phyloP scores from a whole-genome alignment of 2,329 filamentous ascomycete genomes.

The Onygenales sp. region DNA sequence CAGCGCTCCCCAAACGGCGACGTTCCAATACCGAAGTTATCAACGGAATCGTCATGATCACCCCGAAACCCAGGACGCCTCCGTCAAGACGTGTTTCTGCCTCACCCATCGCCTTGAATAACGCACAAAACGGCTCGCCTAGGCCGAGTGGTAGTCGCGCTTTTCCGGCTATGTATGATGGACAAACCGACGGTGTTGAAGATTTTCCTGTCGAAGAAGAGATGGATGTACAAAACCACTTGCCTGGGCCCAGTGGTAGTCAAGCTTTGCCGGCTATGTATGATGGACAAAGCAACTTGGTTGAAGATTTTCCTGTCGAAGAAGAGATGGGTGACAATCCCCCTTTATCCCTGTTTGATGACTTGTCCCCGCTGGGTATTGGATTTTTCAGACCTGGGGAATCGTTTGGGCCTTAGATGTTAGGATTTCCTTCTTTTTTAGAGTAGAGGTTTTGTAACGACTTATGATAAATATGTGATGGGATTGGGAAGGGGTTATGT shows the following conservation, averaged over 20 bases:
- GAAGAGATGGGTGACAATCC: neutral
- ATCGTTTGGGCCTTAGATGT: neutral
- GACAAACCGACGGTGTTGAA: neutral
- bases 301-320: neutral
- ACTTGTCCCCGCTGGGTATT: neutral
- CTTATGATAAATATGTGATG: too few relatives aligned
- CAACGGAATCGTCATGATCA: neutral
- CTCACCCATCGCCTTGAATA: neutral
- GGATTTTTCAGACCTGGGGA: neutral
- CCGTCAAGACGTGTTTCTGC: neutral
- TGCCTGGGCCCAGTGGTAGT: neutral
- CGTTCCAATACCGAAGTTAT: neutral
- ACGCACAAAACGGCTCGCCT: neutral
- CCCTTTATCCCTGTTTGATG: neutral
- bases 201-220: neutral
- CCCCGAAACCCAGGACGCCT: neutral
- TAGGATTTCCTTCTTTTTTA: too few relatives aligned
- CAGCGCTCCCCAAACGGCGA: neutral
- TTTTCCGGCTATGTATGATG: neutral
- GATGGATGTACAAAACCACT: neutral
- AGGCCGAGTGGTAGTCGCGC: neutral
- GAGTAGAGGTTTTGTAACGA: too few relatives aligned
- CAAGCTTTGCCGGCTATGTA: neutral
- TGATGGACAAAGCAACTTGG: neutral
- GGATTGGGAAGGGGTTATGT: too few relatives aligned